Percentiles rank a stretch among this genome's conserved stretches.
These are phyloP conservation scores for Candida gorgasii DNA, from an alignment of 805 yeast genomes.

Conservation along the genomic window DNA sequence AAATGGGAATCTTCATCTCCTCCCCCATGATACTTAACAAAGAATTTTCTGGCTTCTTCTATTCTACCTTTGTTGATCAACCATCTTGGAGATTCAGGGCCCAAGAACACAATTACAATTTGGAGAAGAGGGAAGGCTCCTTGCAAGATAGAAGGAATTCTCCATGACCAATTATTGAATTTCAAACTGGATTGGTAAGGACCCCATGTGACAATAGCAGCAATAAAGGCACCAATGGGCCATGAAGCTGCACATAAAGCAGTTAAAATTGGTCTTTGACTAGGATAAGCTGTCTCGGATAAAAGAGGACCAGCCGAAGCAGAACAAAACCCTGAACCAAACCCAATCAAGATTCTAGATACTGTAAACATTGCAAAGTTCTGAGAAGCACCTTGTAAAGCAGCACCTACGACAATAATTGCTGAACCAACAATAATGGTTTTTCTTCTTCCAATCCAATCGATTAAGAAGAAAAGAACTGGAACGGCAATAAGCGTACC, in stretches of 20 bases:
- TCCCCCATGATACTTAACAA: slow-evolving; percentile 41
- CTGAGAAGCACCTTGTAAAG: slow-evolving; percentile 35
- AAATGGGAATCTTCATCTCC: slow-evolving; percentile 30
- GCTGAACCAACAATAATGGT: slow-evolving; percentile 22
- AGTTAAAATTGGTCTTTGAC: slow-evolving; percentile 39
- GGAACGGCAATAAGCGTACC: slow-evolving; percentile 36
- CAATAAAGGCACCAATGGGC: slow-evolving; percentile 52
- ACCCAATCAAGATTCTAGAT: slow-evolving; percentile 50
- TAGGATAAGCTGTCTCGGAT: slow-evolving; percentile 51
- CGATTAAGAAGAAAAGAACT: slow-evolving; percentile 25
- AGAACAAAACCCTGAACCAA: slow-evolving; percentile 41
- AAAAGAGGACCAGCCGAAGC: slow-evolving; percentile 47
- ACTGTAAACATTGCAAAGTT: slow-evolving; percentile 38
- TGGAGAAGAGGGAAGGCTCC: slow-evolving; percentile 48
- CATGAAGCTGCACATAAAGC: slow-evolving; percentile 50
- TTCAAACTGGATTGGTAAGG: slow-evolving; percentile 18
- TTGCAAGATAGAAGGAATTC: slow-evolving; percentile 54
- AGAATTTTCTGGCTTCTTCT: slow-evolving; percentile 37
- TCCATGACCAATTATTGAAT: slow-evolving; percentile 43
- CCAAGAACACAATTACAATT: slow-evolving; percentile 29
- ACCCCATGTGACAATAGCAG: slow-evolving; percentile 37
- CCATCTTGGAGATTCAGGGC: slow-evolving; percentile 53
- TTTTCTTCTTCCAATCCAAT: slow-evolving; percentile 41
- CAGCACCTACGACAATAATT: slow-evolving; percentile 28
- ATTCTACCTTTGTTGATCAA: slow-evolving; percentile 39